Evolutionary conservation across 164 flowering plant genomes (phyloP).

Genomic region (Annona cherimola): DNA sequence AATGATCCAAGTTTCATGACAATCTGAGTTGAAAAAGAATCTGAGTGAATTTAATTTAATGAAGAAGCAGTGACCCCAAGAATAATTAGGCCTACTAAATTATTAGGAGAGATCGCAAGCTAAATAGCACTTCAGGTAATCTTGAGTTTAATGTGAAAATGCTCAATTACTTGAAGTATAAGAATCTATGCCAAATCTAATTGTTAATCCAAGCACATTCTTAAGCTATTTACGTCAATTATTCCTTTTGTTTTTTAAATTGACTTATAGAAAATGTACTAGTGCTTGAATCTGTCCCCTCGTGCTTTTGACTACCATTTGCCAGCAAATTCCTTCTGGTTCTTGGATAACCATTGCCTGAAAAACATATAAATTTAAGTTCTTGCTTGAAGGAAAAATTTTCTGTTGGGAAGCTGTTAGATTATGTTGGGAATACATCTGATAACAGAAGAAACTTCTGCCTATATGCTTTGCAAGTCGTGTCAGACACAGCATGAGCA

Average conservation of each 20-base stretch:
- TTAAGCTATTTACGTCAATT: background rate
- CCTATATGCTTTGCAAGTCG: no score
- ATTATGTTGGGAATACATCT: no score
- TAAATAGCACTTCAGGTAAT: background rate
- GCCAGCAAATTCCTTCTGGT: background rate
- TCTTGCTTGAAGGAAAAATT: no score
- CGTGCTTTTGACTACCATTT: background rate
- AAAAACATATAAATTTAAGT: no score
- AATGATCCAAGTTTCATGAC: no score
- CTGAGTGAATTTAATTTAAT: no score
- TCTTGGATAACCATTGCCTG: conserved; percentile 1
- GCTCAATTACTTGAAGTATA: background rate
- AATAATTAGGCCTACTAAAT: no score
- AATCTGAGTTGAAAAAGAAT: no score
- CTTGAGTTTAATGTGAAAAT: background rate
- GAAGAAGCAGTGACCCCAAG: no score
- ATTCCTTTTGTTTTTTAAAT: background rate
- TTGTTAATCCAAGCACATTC: background rate
- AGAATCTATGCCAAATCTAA: background rate
- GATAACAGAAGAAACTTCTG: no score
- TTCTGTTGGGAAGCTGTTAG: no score
- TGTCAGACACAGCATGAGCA: no score
- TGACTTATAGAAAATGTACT: conserved; percentile 1
- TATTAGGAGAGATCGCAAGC: background rate
- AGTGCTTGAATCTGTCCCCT: background rate